Base-by-base conservation (phyloP, 768 basidiomycete genomes). In the Boletus edulis region DNA sequence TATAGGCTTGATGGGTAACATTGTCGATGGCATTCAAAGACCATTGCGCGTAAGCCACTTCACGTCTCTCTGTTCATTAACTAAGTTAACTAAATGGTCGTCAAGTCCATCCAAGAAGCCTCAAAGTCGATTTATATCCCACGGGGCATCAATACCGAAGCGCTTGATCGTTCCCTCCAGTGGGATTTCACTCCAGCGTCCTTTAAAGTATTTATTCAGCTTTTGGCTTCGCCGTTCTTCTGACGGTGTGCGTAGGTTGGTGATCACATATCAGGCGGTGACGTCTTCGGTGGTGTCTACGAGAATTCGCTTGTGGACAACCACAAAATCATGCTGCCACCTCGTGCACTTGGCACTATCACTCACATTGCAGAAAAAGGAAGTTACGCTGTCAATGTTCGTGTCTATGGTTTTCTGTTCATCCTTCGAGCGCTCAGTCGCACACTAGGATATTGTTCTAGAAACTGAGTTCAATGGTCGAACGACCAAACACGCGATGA, bases 51-150 rank as follows among this genome's bases (percentile, higher is more conserved):
- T 93, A 68, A 60, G 89, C 71, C 41, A 18, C 49, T 39, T 27
- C 41, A 15, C 31, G 42, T 24, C 29, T 59, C 46, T 40, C 18
- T 40, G 50, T 46, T 45, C 35, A 20, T 46, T 24, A 45, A 49
- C 35, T 42, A 38, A 59, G 51, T 46, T 12, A 9, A 35, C 38
- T 51, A 35, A 59, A 41, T 45, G 45, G 49, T 38, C 62, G 52
- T 52, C 49, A 67, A 83, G 87, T 85, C 89, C 35, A 99, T 99
- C 62, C 94, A 94, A 84, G 92, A 97, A 67, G 81, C 91, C 40
- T 98, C 97, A 43, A 89, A 98, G 65, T 97, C 94, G n/a, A 99
- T 99, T 67, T 99, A 99, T 74, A 98, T 99, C 58, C 97, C 97
- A 60, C 89, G 94, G 65, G 97, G 97, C 52, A 98, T 99, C 74